These are phyloP conservation scores for Nannizziopsis barbatae DNA, from an alignment of 2,329 filamentous ascomycete species.

Conservation along the genomic window DNA sequence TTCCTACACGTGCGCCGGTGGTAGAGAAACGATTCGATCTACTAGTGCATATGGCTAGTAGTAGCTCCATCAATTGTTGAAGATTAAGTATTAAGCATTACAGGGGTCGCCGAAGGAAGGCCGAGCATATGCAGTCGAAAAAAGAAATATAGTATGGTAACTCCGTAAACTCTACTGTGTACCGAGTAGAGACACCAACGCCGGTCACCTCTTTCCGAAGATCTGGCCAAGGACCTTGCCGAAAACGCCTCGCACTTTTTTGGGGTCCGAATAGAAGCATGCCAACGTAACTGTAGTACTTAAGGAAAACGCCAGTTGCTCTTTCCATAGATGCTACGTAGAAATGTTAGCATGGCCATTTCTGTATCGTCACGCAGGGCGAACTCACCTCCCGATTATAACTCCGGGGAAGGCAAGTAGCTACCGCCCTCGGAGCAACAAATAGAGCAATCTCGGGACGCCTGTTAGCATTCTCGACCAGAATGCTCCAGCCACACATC, in stretches of 20 bases:
- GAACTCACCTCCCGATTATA: conserved; percentile 44
- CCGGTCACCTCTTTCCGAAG: conserved; percentile 21
- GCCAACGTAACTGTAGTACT: conserved; percentile 62
- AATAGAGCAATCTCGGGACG: conserved; percentile 69
- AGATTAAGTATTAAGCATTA: too few relatives aligned
- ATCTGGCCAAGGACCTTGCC: conserved; percentile 49
- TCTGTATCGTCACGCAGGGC: conserved; percentile 7
- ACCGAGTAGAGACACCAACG: neutral
- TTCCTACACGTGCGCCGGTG: too few relatives aligned
- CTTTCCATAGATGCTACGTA: conserved; percentile 52
- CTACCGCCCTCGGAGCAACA: conserved; percentile 65
- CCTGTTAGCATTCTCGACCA: conserved; percentile 55
- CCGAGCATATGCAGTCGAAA: too few relatives aligned
- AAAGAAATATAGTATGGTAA: too few relatives aligned
- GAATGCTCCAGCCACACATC: conserved; percentile 70
- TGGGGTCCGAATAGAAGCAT: conserved; percentile 51
- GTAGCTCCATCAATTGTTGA: too few relatives aligned
- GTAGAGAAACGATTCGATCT: too few relatives aligned
- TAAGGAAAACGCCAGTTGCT: conserved; percentile 54
- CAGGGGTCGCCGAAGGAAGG: too few relatives aligned
- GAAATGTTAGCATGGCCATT: conserved; percentile 6
- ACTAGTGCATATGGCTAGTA: too few relatives aligned
- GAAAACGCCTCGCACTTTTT: conserved; percentile 56
- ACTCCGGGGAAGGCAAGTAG: conserved; percentile 59
- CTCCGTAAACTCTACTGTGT: too few relatives aligned